Percentiles rank a stretch among this genome's conserved stretches.
These are phyloP conservation scores for Annulohypoxylon nitens DNA, from an alignment of 495 filamentous ascomycete genomes.

Conservation along the genomic window DNA sequence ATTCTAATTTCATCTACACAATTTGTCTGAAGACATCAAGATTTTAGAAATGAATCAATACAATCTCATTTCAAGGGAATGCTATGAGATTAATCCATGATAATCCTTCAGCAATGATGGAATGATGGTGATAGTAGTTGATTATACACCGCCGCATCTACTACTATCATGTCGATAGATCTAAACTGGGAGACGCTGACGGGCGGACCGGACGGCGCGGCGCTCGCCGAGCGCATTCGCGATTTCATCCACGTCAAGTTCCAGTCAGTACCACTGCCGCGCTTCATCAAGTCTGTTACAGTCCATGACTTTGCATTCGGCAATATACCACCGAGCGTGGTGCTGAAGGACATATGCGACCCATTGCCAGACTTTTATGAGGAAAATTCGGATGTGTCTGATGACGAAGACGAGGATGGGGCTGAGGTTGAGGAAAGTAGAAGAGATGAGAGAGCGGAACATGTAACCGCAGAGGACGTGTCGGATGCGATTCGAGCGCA, in stretches of 20 bases:
- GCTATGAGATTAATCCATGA: not conserved
- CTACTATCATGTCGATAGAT: slow-evolving; percentile 86
- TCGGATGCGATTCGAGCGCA: slow-evolving; percentile 58
- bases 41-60: slow-evolving; percentile 7
- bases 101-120: not conserved
- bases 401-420: slow-evolving; percentile 60
- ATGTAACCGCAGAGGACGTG: slow-evolving; percentile 46
- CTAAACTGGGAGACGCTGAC: slow-evolving; percentile 95
- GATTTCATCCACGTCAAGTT: slow-evolving; percentile 96
- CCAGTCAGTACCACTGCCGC: slow-evolving; percentile 88
- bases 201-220: slow-evolving; percentile 85
- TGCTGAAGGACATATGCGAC: slow-evolving; percentile 96
- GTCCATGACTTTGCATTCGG: slow-evolving; percentile 97
- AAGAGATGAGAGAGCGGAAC: slow-evolving; percentile 29
- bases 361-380: slow-evolving; percentile 98
- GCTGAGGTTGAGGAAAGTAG: slow-evolving; percentile 53
- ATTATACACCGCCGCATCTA: slow-evolving; percentile 13
- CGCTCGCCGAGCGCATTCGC: slow-evolving; percentile 85
- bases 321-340: slow-evolving; percentile 80
- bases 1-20: not conserved
- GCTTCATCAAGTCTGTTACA: slow-evolving; percentile 95
- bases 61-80: not conserved
- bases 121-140: slow-evolving; percentile 19
- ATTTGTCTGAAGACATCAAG: slow-evolving; percentile 15
- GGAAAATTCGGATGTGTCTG: slow-evolving; percentile 71